These are phyloP conservation scores for Apophysomyces trapeziformis DNA, from an alignment of 371 early-diverging fungal species.

Conservation along the genomic window DNA sequence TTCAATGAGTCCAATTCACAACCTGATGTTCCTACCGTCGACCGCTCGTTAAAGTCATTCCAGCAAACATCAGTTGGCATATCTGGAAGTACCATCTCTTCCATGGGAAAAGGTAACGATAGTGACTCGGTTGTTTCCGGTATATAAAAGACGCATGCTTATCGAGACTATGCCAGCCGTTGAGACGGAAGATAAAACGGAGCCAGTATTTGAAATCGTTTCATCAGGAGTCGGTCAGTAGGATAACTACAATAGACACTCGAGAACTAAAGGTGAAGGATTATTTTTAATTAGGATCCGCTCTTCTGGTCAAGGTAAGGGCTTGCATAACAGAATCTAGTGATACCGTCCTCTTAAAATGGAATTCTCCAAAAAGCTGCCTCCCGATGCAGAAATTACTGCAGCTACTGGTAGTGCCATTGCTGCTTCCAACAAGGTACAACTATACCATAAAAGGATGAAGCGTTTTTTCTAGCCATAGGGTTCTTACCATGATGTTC, in stretches of 20 bases:
- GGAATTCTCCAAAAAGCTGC: slow-evolving; percentile 37
- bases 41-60: slow-evolving; percentile 21
- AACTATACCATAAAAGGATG: neutral
- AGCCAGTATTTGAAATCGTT: slow-evolving; percentile 65
- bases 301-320: slow-evolving; percentile 49
- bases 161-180: slow-evolving; percentile 36
- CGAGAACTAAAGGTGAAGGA: neutral
- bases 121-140: neutral
- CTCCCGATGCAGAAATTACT: slow-evolving; percentile 65
- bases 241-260: neutral
- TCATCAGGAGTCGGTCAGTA: slow-evolving; percentile 59
- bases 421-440: slow-evolving; percentile 62
- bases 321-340: too few species aligned
- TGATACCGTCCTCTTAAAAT: too few species aligned
- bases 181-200: slow-evolving; percentile 51
- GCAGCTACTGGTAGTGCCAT: slow-evolving; percentile 67
- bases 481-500: neutral
- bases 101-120: slow-evolving; percentile 21
- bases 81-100: slow-evolving; percentile 22
- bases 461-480: neutral
- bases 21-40: slow-evolving; percentile 13
- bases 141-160: neutral
- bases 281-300: slow-evolving; percentile 34
- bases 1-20: neutral
- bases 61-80: slow-evolving; percentile 21